A percentile compares a stretch with the other conserved stretches of the same genome.
These are phyloP conservation scores for Achlya hypogyna DNA, from an alignment of 352 stramenopile genomes.

Conservation along the genomic window DNA sequence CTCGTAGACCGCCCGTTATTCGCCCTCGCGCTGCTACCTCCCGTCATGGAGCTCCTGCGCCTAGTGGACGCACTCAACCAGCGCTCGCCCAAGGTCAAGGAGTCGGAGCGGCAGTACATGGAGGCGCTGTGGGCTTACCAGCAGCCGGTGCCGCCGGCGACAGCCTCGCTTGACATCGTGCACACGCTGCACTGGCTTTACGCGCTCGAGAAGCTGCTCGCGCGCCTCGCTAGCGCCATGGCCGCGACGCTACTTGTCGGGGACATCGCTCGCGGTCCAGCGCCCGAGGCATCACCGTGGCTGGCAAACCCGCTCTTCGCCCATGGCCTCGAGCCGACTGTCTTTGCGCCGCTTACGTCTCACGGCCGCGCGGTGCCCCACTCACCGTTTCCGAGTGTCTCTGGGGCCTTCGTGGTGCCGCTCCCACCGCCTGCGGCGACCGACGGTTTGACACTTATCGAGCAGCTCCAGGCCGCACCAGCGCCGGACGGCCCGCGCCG, in stretches of 20 bases:
- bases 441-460: neutral
- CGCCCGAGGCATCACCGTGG: neutral
- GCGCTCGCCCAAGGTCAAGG: conserved; percentile 10
- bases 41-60: conserved; percentile 33
- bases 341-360: neutral
- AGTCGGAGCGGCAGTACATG: conserved; percentile 27
- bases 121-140: conserved; percentile 25
- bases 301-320: neutral
- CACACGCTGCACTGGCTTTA: conserved; percentile 43
- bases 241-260: conserved; percentile 40
- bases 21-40: conserved; percentile 35
- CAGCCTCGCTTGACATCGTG: conserved; percentile 15
- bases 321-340: neutral
- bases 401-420: neutral
- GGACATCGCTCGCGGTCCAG: conserved; percentile 21
- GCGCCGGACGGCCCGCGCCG: neutral
- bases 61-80: conserved; percentile 44
- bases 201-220: conserved; percentile 56
- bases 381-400: neutral
- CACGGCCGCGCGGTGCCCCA: neutral
- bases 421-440: neutral
- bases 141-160: neutral
- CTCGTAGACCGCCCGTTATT: conserved; percentile 53
- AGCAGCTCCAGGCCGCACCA: neutral
- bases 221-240: conserved; percentile 42